Evolutionary conservation across 2,329 filamentous ascomycete species (phyloP).

Genomic region (Epichloe aotearoae): DNA sequence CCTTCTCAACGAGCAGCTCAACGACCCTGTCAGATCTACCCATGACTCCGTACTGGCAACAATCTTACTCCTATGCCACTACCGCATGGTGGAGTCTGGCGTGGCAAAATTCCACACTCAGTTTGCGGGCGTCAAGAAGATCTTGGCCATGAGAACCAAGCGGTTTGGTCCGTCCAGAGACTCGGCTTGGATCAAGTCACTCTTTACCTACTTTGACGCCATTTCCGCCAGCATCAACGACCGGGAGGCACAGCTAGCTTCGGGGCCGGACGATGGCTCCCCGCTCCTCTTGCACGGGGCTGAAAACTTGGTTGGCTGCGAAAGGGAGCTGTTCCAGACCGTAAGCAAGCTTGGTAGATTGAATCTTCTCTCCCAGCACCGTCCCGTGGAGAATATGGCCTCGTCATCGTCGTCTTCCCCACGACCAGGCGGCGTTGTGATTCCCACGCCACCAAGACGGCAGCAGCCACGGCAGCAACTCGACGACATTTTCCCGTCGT

Average conservation of each 20-base stretch:
- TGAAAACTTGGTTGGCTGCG: constrained; percentile 81
- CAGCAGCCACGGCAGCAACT: constrained; percentile 1
- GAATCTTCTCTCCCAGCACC: constrained; percentile 67
- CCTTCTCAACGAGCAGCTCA: constrained; percentile 71
- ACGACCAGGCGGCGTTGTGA: constrained; percentile 1
- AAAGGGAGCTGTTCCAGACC: constrained; percentile 73
- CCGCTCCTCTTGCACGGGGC: constrained; percentile 45
- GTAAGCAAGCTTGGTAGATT: constrained; percentile 73
- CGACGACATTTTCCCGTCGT: constrained; percentile 16
- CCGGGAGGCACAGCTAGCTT: constrained; percentile 68
- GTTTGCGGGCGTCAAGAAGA: constrained; percentile 83
- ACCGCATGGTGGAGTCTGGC: constrained; percentile 86
- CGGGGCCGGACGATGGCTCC: constrained; percentile 46
- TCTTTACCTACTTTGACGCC: constrained; percentile 91
- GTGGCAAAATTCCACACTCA: constrained; percentile 89
- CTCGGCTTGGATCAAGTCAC: constrained; percentile 78
- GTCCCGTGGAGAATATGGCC: constrained; percentile 32
- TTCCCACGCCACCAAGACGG: not conserved
- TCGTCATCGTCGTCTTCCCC: constrained; percentile 2
- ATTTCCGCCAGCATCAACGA: constrained; percentile 88
- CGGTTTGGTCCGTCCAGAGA: constrained; percentile 41
- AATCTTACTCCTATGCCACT: constrained; percentile 76
- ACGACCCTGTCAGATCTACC: constrained; percentile 59
- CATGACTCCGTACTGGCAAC: constrained; percentile 83
- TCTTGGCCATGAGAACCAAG: constrained; percentile 59